Base-by-base conservation (phyloP, 495 filamentous ascomycete genomes). In the Penicillium pulvis region DNA sequence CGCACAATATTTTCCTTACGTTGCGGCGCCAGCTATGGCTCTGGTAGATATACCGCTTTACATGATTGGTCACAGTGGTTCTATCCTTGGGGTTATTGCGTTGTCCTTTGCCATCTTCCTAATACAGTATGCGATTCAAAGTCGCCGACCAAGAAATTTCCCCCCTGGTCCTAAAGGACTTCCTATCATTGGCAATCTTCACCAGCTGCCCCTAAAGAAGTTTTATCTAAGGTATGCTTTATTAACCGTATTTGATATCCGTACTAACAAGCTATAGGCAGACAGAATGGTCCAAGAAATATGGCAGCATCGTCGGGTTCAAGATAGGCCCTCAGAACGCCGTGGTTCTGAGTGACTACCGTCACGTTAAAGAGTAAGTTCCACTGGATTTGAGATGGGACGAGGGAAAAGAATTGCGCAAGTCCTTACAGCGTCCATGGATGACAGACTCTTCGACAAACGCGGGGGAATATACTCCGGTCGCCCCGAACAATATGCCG, bases 401-500 rank as follows among this genome's bases (percentile, higher is more conserved):
- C n/a, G n/a, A n/a, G n/a, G n/a, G n/a, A n/a, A n/a, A n/a, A n/a
- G n/a, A n/a, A n/a, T 28, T 35, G 33, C 33, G 11, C 33, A 35
- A 35, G 11, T 35, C 11, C 33, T 35, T 9, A 35, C n/a, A n/a
- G n/a, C 9, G 9, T 35, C 2, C 33, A 35, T 12, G 6, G 11
- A 35, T 9, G 11, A 11, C 36, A 57, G 55, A 19, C 47, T 67
- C 7, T 59, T 64, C 28, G 64, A 64, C 30, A 54, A 60, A 33
- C 52, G 57, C n/a, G 61, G 64, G 41, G 47, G 54, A 19, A 59
- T 58, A 28, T 67, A 64, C 45, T 64, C 64, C 11, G 55, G 53
- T 20, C 59, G 64, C 7, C 61, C 64, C 9, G 26, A 49, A 11
- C 64, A 52, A 20, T 35, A 61, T 19, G 58, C 61, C 20, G 57